Evolutionary conservation across 495 filamentous ascomycete species (phyloP).

Genomic region (Tuber microsphaerosporum): DNA sequence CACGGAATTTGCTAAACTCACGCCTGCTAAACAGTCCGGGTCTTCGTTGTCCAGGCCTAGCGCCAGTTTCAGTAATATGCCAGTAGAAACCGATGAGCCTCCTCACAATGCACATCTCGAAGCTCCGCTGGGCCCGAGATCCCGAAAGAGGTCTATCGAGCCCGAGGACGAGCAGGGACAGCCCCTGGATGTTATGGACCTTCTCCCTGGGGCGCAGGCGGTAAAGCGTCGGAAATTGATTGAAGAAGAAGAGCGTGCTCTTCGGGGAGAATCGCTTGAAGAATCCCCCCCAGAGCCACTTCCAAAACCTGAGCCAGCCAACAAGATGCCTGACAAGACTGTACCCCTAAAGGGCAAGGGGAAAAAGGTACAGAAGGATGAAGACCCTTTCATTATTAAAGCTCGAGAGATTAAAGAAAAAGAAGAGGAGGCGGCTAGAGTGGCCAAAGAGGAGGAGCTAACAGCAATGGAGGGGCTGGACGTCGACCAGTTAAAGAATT

Average conservation of each 20-base stretch:
- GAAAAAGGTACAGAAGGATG: conserved; percentile 13
- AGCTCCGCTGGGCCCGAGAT: not conserved
- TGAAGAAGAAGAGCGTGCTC: conserved; percentile 33
- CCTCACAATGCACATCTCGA: not conserved
- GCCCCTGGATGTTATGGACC: conserved; percentile 34
- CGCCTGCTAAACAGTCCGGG: not conserved
- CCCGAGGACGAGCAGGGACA: conserved; percentile 13
- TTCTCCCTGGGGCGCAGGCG: conserved; percentile 31
- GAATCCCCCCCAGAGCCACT: conserved; percentile 16
- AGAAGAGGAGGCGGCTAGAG: conserved; percentile 24
- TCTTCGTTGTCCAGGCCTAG: not conserved
- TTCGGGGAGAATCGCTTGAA: conserved; percentile 18
- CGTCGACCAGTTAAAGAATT: conserved; percentile 64
- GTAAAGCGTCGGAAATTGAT: conserved; percentile 39
- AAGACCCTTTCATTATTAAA: conserved; percentile 27
- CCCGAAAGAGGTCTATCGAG: conserved; percentile 17
- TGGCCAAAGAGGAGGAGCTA: conserved; percentile 45
- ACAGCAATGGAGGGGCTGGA: conserved; percentile 61
- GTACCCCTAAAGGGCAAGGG: conserved; percentile 9
- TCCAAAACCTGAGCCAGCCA: conserved; percentile 1
- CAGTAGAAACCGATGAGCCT: not conserved
- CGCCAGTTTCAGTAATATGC: not conserved
- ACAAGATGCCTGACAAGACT: conserved; percentile 4
- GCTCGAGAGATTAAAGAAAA: conserved; percentile 31
- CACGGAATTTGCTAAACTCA: not conserved